Evolutionary conservation across 2,329 filamentous ascomycete genomes (phyloP).

Genomic region (Aspergillus tubingensis): DNA sequence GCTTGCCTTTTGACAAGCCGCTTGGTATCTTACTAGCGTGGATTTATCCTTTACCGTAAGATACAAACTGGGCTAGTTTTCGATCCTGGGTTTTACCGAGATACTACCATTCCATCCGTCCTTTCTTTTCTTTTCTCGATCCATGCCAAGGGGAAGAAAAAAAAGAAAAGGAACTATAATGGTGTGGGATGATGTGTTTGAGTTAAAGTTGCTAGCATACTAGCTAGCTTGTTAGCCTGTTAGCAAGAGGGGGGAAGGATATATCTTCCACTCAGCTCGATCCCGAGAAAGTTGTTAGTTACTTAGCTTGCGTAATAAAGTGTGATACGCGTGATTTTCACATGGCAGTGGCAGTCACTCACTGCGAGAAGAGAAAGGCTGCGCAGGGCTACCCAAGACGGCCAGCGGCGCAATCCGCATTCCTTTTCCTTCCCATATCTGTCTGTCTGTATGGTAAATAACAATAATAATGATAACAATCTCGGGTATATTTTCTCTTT

Average conservation of each 20-base stretch:
- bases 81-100: background rate
- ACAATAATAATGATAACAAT: too few relatives aligned
- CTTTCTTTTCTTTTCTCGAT: background rate
- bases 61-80: background rate
- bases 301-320: background rate
- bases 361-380: too few relatives aligned
- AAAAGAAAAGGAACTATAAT: background rate
- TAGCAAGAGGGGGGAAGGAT: background rate
- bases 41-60: constrained; percentile 3
- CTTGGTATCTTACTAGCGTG: constrained; percentile 6
- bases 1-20: constrained; percentile 13
- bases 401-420: background rate
- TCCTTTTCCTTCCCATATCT: constrained; percentile 4
- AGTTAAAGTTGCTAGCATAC: background rate
- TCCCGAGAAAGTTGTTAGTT: background rate
- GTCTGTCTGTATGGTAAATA: background rate
- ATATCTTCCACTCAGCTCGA: background rate
- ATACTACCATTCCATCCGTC: background rate
- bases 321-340: background rate
- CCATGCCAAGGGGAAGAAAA: too few relatives aligned
- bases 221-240: too few relatives aligned
- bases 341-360: background rate
- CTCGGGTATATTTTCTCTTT: too few relatives aligned
- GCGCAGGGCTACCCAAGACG: background rate
- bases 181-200: background rate